Conservation (phyloP, 1,284 basidiomycete genomes). For the Psilocybe mexicana region DNA sequence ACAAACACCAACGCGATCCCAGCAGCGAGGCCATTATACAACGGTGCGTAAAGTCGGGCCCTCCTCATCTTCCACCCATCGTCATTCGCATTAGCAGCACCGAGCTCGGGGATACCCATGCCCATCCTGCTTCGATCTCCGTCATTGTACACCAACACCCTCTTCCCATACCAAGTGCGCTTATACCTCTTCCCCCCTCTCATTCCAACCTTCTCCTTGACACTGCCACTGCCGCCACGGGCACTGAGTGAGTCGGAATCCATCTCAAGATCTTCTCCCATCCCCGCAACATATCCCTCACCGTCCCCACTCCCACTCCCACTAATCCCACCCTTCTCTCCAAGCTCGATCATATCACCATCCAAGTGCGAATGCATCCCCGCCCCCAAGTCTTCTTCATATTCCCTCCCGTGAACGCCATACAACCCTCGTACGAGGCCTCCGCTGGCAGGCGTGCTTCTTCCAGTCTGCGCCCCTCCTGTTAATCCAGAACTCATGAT, state of each 20-base stretch:
- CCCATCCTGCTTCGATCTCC: slow-evolving; percentile 18
- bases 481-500: too few relatives aligned
- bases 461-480: too few relatives aligned
- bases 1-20: slow-evolving; percentile 52
- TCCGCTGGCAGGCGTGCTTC: neutral
- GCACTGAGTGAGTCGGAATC: neutral
- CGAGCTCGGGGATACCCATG: neutral
- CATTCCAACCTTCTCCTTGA: neutral
- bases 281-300: neutral
- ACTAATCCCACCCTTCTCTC: neutral
- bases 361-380: slow-evolving; percentile 6
- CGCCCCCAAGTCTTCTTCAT: slow-evolving; percentile 15
- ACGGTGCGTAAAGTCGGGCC: slow-evolving; percentile 61
- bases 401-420: slow-evolving; percentile 29
- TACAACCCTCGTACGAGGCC: slow-evolving; percentile 20
- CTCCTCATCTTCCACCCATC: slow-evolving; percentile 23
- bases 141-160: slow-evolving; percentile 23
- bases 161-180: slow-evolving; percentile 43
- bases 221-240: neutral
- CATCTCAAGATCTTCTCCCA: too few relatives aligned
- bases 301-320: neutral
- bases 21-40: slow-evolving; percentile 77
- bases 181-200: slow-evolving; percentile 22
- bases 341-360: neutral
- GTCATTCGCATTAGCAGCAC: slow-evolving; percentile 4